Conservation (phyloP, 1,284 basidiomycete species). For the Puccinia hordei region DNA sequence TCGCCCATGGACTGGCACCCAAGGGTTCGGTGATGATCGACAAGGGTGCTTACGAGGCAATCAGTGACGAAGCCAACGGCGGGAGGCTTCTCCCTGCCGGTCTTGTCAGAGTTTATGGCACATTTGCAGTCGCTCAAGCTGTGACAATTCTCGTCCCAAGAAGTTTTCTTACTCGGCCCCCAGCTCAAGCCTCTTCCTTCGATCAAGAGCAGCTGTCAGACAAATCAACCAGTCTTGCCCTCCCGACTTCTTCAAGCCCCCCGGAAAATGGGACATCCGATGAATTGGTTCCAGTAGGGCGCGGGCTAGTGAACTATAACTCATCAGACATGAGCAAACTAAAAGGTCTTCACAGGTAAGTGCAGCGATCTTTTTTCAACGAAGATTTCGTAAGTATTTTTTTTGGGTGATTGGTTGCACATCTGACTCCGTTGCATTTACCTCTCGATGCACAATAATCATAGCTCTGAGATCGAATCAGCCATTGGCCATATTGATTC, state of each 20-base stretch:
- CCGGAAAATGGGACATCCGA: slow-evolving; percentile 64
- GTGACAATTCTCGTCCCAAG: slow-evolving; percentile 70
- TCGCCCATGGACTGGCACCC: slow-evolving; percentile 84
- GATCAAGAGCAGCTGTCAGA: slow-evolving; percentile 6
- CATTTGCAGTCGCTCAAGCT: slow-evolving; percentile 90
- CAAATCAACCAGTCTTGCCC: neutral
- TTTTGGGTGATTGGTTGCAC: slow-evolving; percentile 38
- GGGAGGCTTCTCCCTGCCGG: slow-evolving; percentile 87
- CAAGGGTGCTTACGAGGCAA: slow-evolving; percentile 80
- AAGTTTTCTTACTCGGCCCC: neutral
- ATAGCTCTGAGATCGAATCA: slow-evolving; percentile 76
- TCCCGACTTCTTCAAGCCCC: neutral
- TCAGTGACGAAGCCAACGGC: slow-evolving; percentile 80
- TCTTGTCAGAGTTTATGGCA: slow-evolving; percentile 80
- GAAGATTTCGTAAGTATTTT: slow-evolving; percentile 26
- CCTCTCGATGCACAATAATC: neutral
- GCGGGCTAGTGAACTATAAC: slow-evolving; percentile 93
- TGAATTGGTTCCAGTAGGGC: slow-evolving; percentile 85
- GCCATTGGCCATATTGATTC: slow-evolving; percentile 89
- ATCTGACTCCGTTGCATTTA: neutral
- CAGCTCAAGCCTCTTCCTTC: neutral
- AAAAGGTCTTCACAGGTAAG: slow-evolving; percentile 84
- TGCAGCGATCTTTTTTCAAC: slow-evolving; percentile 49
- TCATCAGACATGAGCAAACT: slow-evolving; percentile 85
- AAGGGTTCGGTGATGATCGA: slow-evolving; percentile 87